Evolutionary conservation across 495 filamentous ascomycete genomes (phyloP), one percentile per base, ranked within the genome.

Genomic region (Pseudotulostoma volvatum): DNA sequence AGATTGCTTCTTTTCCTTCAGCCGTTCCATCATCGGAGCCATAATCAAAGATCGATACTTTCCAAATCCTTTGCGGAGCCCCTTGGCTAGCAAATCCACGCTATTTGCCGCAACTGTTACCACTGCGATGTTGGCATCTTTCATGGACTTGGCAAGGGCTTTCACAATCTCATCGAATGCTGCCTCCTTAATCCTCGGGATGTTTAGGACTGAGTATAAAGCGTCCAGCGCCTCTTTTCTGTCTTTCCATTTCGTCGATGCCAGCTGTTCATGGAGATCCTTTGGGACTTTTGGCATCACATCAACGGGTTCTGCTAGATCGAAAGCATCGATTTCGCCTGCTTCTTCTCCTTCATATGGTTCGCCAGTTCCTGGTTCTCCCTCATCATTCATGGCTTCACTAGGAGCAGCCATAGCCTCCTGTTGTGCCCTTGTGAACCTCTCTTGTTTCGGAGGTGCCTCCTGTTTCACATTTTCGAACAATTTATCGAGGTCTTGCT

Each of bases 181-280:
- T 2, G 73, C 86, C 41, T 96, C 90, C 56, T 93, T 87, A 53
- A 99, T 93, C 38, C 79, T 73, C 16, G 90, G 87, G 13, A 90
- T 77, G 51, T 96, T 93, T 38, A 92, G 58, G 7, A 73, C 66
- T 9, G 66, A 66, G 49, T 79, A 77, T 2, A 95, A 61, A 4
- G 76, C 87, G 42, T 99, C 92, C 18, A 95, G 61, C 0, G 84
- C 81, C 35, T 99, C 92, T 60, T 96, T 96, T 41, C 92, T 73
- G 48, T 99, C 92, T 54, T 96, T 96, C 92, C 92, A 99, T 50
- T 96, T 99, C 9, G 86, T 73, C 25, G 86, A 94, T 1, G 68
- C 75, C 23, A 96, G 59, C 31, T 79, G 77, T 18, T 96, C 90
- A 34, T 72, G 64, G 39, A 94, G 82, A 51, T 85, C 72, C 15